phyloP scores from a whole-genome alignment of 352 stramenopile genomes.

The Pythium sp. region DNA sequence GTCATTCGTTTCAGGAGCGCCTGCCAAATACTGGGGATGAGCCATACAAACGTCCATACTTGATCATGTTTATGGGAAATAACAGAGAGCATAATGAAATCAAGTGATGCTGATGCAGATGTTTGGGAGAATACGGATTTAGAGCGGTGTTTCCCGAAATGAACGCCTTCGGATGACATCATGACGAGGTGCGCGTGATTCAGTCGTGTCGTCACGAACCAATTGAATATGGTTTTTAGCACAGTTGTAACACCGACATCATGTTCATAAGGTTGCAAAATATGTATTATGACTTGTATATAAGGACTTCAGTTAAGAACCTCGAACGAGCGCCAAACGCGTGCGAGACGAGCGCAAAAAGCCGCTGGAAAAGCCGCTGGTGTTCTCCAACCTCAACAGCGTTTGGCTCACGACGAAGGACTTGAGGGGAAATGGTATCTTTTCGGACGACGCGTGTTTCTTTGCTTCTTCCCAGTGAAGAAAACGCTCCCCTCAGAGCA shows the following conservation, averaged over 20 bases:
- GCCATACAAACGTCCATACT: not conserved
- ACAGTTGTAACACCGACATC: no score
- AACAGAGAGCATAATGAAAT: not conserved
- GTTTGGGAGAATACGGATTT: not conserved
- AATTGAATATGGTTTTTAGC: not conserved
- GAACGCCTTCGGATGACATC: not conserved
- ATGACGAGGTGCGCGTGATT: not conserved
- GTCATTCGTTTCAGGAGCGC: not conserved
- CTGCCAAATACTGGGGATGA: not conserved
- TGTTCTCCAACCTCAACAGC: not conserved
- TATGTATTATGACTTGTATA: not conserved
- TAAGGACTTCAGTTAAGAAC: not conserved
- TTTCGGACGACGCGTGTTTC: not conserved
- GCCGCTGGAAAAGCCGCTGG: not conserved
- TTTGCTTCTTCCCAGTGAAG: not conserved
- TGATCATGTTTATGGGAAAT: not conserved
- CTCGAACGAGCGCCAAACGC: not conserved
- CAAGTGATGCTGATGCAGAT: not conserved
- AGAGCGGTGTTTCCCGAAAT: not conserved
- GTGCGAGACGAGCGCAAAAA: not conserved
- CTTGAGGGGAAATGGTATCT: not conserved
- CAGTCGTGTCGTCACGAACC: not conserved
- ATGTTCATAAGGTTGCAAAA: not conserved
- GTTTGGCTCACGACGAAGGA: not conserved
- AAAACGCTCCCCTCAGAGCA: not conserved